These are phyloP conservation scores for Zopfia rhizophila DNA, from an alignment of 2,329 filamentous ascomycete genomes.

Conservation along the genomic window DNA sequence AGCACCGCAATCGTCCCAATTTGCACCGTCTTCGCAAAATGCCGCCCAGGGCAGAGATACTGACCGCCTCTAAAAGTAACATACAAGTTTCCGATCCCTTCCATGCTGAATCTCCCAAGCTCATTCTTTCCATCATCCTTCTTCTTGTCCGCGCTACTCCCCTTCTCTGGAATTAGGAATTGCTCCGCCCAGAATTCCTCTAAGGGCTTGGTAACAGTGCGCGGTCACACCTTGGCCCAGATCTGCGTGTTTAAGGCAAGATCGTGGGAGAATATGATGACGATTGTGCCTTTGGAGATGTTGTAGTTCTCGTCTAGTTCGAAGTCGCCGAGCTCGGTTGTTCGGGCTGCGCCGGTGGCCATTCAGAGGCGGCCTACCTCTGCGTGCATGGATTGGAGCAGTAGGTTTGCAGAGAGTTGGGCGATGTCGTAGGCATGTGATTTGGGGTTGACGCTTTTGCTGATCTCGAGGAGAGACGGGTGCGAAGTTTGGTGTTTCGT, in stretches of 20 bases:
- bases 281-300: slow-evolving; percentile 26
- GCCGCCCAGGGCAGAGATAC: slow-evolving; percentile 19
- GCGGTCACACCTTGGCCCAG: slow-evolving; percentile 34
- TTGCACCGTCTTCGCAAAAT: slow-evolving; percentile 31
- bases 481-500: slow-evolving; percentile 29
- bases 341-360: slow-evolving; percentile 23
- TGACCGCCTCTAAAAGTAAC: slow-evolving; percentile 17
- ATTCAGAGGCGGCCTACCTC: slow-evolving; percentile 37
- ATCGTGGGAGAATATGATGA: slow-evolving; percentile 35
- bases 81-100: slow-evolving; percentile 27
- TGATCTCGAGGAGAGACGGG: slow-evolving; percentile 26
- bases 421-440: slow-evolving; percentile 28
- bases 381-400: slow-evolving; percentile 37
- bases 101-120: slow-evolving; percentile 23
- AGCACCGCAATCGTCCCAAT: slow-evolving; percentile 35
- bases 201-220: slow-evolving; percentile 28
- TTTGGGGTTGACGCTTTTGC: slow-evolving; percentile 18
- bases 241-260: slow-evolving; percentile 33
- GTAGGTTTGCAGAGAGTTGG: slow-evolving; percentile 23
- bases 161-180: slow-evolving; percentile 27
- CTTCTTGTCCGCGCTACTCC: slow-evolving; percentile 3
- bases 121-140: neutral
- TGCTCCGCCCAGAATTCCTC: slow-evolving; percentile 42
- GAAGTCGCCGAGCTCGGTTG: slow-evolving; percentile 18
- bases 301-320: slow-evolving; percentile 34